Percentiles rank a stretch among this genome's conserved stretches.
These are phyloP conservation scores for Pythium vanterpoolii DNA, from an alignment of 352 stramenopile genomes.

Conservation along the genomic window DNA sequence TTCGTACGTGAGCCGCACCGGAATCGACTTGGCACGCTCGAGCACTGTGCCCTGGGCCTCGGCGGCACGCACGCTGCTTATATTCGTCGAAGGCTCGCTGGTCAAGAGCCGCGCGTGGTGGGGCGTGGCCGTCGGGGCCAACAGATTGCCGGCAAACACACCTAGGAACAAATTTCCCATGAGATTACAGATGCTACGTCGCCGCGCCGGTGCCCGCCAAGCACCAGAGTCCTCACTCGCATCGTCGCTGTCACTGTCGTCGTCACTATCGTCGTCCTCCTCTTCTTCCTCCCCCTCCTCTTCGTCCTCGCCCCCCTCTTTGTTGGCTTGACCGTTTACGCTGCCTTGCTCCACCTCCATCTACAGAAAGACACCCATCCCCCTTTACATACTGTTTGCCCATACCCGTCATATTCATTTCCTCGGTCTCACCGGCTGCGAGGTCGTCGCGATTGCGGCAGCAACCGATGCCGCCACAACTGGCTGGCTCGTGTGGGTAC, in stretches of 20 bases:
- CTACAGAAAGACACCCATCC: background rate
- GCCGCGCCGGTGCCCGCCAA: conserved; percentile 8
- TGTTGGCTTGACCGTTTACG: background rate
- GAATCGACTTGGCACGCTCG: conserved; percentile 95
- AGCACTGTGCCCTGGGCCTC: conserved; percentile 45
- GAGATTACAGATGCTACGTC: conserved; percentile 86
- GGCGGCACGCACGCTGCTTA: conserved; percentile 19
- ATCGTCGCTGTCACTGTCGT: conserved; percentile 18
- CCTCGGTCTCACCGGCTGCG: background rate
- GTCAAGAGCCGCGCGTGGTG: conserved; percentile 1
- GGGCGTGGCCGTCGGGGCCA: background rate
- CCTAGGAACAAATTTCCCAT: conserved; percentile 85
- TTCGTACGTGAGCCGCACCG: conserved; percentile 93
- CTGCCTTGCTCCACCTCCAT: conserved; percentile 14
- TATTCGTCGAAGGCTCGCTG: background rate
- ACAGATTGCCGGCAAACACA: conserved; percentile 20
- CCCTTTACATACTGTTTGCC: background rate
- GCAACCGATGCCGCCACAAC: conserved; percentile 22
- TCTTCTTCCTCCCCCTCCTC: conserved; percentile 12
- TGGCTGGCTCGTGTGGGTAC: conserved; percentile 76
- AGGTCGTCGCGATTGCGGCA: background rate
- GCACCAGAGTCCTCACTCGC: conserved; percentile 32
- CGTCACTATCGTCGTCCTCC: conserved; percentile 20
- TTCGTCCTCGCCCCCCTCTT: conserved; percentile 5
- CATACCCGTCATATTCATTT: background rate